Evolutionary conservation across 345 rosid species (phyloP).

Genomic region (Leavenworthia alabamica): DNA sequence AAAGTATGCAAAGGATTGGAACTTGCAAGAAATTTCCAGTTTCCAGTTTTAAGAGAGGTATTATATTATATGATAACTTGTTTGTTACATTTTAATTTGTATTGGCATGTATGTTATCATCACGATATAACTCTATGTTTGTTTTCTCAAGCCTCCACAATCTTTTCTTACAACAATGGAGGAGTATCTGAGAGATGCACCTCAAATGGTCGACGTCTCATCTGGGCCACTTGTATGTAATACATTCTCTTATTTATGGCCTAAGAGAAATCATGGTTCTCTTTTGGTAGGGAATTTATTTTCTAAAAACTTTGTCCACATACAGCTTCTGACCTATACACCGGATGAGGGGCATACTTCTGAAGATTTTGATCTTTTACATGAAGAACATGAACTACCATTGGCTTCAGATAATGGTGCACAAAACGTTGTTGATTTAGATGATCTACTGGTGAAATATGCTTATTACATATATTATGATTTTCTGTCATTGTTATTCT

Average conservation of each 20-base stretch:
- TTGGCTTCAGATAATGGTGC: conserved; percentile 42
- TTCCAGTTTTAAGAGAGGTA: conserved; percentile 82
- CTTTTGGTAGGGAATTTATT: background rate
- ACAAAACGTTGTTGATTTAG: conserved; percentile 53
- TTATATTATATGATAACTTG: conserved; percentile 22
- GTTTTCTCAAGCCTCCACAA: conserved; percentile 68
- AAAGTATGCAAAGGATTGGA: conserved; percentile 80
- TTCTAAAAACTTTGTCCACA: background rate
- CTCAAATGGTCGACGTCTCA: conserved; percentile 27
- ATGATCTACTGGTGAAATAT: conserved; percentile 72
- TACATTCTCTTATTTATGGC: background rate
- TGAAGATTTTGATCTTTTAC: conserved; percentile 43
- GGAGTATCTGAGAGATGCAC: conserved; percentile 33
- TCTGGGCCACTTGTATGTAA: conserved; percentile 64
- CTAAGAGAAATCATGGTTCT: background rate
- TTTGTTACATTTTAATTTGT: background rate
- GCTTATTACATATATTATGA: background rate
- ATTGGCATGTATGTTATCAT: background rate
- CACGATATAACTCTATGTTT: conserved; percentile 1
- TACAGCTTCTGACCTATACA: conserved; percentile 75
- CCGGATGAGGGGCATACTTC: conserved; percentile 52
- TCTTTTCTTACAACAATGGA: conserved; percentile 43
- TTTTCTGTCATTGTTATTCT: background rate
- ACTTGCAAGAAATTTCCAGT: conserved; percentile 88
- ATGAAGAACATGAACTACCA: conserved; percentile 54